Evolutionary conservation across 805 yeast genomes (phyloP), one percentile per base, ranked within the genome.

Genomic region (Saturnispora gosingensis): DNA sequence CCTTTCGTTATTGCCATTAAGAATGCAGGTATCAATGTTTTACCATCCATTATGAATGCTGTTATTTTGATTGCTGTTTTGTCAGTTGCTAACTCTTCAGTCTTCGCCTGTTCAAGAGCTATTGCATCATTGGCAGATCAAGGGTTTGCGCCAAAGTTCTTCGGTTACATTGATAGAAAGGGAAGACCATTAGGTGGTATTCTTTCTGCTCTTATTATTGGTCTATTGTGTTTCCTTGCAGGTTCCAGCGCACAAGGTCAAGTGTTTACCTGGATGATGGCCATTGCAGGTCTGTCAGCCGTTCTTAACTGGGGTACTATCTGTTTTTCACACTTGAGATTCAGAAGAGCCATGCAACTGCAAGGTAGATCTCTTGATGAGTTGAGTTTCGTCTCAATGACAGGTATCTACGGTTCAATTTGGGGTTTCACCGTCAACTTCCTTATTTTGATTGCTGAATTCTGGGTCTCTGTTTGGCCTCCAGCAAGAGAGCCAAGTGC

Each of bases 391-490:
- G 73, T 71, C 45, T 76, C 95, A 4, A 83, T 81, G 53, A 71
- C 76, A 39, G 96, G 96, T 58, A 67, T 82, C 30, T 69, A 64
- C 58, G 95, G 95, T 46, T 82, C 95, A 0, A 65, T 63, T 54
- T 77, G 76, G 63, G 95, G 93, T 50, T 61, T 78, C 16, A 53
- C 67, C 25, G 67, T 88, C 61, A 81, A 81, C 64, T 38, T 75
- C 32, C 65, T 83, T 51, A 81, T 87, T 55, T 71, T 88, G 54
- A 70, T 78, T 52, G 87, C 89, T 30, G 90, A 85, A 69, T 85
- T 88, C 73, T 88, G 91, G 88, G 74, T 83, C 53, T 90, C 93
- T 6, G 69, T 85, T 42, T 86, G 74, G 74, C 95, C 95, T 50
- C 62, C 80, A 45, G 79, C 77, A 7, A 80, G 80, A 13, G 71